A percentile compares a stretch with the other conserved stretches of the same genome.
These are phyloP conservation scores for Cystofilobasidium bisporidii DNA, from an alignment of 768 basidiomycete species.

Conservation along the genomic window DNA sequence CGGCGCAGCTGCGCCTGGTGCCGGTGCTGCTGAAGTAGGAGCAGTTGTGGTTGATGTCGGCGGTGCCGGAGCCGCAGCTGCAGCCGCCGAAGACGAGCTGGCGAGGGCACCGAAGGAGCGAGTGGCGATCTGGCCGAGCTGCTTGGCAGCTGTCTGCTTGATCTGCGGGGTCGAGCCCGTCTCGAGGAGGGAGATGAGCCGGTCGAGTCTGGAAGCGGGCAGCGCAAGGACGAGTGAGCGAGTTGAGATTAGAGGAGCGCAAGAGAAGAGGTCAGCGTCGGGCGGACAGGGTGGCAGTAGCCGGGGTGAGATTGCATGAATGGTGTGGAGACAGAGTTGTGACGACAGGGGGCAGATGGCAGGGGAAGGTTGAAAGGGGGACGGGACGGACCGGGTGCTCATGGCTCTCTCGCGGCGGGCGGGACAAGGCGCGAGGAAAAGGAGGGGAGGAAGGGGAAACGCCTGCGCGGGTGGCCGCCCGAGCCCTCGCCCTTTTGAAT, in stretches of 20 bases:
- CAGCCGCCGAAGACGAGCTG: conserved; percentile 54
- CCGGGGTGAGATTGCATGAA: neutral
- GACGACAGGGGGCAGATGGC: neutral
- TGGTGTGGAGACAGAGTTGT: neutral
- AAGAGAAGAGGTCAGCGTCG: too few species aligned
- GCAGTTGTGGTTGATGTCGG: too few species aligned
- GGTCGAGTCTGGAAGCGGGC: conserved; percentile 69
- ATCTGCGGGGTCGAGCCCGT: conserved; percentile 85
- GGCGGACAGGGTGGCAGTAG: too few species aligned
- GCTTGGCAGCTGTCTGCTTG: conserved; percentile 89
- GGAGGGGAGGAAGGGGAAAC: neutral
- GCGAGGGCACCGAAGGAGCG: conserved; percentile 53
- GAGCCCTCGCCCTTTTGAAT: too few species aligned
- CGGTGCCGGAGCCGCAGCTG: conserved; percentile 46
- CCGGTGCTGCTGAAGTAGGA: neutral
- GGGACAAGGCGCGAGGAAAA: neutral
- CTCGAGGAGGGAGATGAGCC: conserved; percentile 88
- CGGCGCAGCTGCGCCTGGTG: conserved; percentile 1
- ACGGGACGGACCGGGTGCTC: conserved; percentile 8
- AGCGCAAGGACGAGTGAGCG: neutral
- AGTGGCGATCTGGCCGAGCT: conserved; percentile 82
- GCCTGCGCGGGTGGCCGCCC: neutral
- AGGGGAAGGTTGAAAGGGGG: too few species aligned
- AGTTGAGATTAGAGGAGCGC: too few species aligned
- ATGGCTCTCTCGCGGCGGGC: neutral